phyloP scores from a whole-genome alignment of 2,329 filamentous ascomycete species.

The Sclerotinia spermophila region DNA sequence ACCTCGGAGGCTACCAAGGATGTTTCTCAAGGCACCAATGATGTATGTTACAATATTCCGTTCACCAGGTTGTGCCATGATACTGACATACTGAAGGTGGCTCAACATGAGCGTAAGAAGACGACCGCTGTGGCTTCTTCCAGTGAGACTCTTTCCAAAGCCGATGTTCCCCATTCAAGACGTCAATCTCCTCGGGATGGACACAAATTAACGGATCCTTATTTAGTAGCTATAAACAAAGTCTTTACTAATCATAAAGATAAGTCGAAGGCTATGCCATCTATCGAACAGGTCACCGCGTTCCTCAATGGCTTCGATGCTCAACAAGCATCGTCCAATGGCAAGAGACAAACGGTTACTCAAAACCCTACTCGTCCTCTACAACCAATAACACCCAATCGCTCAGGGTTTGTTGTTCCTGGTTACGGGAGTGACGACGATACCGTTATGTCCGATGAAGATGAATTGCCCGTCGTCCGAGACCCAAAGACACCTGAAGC shows the following conservation, averaged over 20 bases:
- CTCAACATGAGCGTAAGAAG: conserved; percentile 8
- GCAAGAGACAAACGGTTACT: background rate
- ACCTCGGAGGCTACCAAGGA: background rate
- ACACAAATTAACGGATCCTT: conserved; percentile 18
- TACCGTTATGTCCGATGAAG: background rate
- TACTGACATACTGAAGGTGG: background rate
- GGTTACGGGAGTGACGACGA: background rate
- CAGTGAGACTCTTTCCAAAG: conserved; percentile 10
- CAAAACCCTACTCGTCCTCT: background rate
- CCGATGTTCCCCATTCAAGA: conserved; percentile 9
- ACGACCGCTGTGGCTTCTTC: conserved; percentile 13
- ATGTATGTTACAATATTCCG: background rate
- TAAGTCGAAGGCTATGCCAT: conserved; percentile 13
- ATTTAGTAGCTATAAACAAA: conserved; percentile 19
- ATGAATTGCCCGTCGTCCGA: background rate
- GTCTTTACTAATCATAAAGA: conserved; percentile 14
- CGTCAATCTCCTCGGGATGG: background rate
- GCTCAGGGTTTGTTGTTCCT: background rate
- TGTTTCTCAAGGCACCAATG: background rate
- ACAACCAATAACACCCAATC: background rate
- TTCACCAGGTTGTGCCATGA: background rate
- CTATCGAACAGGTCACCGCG: conserved; percentile 12
- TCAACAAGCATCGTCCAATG: background rate
- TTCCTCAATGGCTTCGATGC: conserved; percentile 17
- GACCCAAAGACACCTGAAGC: conserved; percentile 6